Conservation (phyloP, 345 rosid genomes). For the Mercurialis annua region DNA sequence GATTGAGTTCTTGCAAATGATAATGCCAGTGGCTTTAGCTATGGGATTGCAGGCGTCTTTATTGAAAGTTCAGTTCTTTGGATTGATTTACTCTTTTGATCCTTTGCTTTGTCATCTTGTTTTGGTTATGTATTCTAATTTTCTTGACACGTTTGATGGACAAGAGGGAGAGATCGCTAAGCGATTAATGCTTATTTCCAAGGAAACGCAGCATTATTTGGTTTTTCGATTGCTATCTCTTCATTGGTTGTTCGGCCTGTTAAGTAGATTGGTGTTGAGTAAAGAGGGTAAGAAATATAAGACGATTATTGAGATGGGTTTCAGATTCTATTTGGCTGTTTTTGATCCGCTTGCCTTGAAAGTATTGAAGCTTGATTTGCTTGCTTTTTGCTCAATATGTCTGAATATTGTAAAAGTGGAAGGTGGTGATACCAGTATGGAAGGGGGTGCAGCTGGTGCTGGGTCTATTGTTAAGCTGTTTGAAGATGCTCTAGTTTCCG, state of each 20-base stretch:
- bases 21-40: conserved; percentile 66
- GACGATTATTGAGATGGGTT: conserved; percentile 52
- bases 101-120: conserved; percentile 74
- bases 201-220: conserved; percentile 59
- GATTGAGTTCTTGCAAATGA: conserved; percentile 77
- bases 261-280: conserved; percentile 41
- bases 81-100: conserved; percentile 82
- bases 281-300: conserved; percentile 53
- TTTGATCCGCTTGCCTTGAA: conserved; percentile 92
- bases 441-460: conserved; percentile 31
- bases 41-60: conserved; percentile 87
- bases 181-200: conserved; percentile 61
- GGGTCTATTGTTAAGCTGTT: conserved; percentile 46
- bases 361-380: conserved; percentile 79
- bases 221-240: conserved; percentile 78
- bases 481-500: conserved; percentile 65
- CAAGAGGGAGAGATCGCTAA: conserved; percentile 69
- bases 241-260: conserved; percentile 80
- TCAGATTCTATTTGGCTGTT: conserved; percentile 66
- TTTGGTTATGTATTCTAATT: conserved; percentile 55
- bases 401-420: conserved; percentile 37
- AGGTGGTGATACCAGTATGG: conserved; percentile 21
- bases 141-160: conserved; percentile 70
- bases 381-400: conserved; percentile 57
- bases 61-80: conserved; percentile 87